A percentile compares a stretch with the other conserved stretches of the same genome.
These are phyloP conservation scores for Cryptococcus hybrid DNA, from an alignment of 1,284 basidiomycete genomes.

Conservation along the genomic window DNA sequence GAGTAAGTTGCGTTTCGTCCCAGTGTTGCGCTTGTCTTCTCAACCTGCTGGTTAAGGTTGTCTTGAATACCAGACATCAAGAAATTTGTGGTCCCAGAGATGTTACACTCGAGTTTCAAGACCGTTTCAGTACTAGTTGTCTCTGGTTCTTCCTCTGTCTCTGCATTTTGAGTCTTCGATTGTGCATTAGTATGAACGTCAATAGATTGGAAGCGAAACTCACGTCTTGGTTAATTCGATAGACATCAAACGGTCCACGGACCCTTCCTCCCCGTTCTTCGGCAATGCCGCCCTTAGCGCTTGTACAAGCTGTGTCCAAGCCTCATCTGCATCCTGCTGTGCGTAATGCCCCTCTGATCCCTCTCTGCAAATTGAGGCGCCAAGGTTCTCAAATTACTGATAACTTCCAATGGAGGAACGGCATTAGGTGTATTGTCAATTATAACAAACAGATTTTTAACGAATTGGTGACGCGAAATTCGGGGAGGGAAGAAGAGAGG, in stretches of 20 bases:
- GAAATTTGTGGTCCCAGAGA: slow-evolving; percentile 79
- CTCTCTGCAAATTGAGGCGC: slow-evolving; percentile 92
- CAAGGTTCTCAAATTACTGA: slow-evolving; percentile 68
- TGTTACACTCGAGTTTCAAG: slow-evolving; percentile 92
- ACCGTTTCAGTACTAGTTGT: slow-evolving; percentile 68
- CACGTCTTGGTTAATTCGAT: slow-evolving; percentile 79
- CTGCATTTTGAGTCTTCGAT: slow-evolving; percentile 68
- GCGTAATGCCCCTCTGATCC: slow-evolving; percentile 64
- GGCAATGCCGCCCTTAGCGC: slow-evolving; percentile 65
- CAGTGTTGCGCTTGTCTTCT: slow-evolving; percentile 79
- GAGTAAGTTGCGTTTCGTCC: slow-evolving; percentile 78
- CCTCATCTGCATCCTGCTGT: slow-evolving; percentile 98
- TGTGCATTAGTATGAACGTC: slow-evolving; percentile 1
- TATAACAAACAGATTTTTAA: slow-evolving; percentile 67
- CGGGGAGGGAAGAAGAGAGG: slow-evolving; percentile 34
- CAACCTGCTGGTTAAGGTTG: slow-evolving; percentile 77
- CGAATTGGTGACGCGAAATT: slow-evolving; percentile 53
- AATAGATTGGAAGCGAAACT: slow-evolving; percentile 38
- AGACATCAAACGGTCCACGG: slow-evolving; percentile 78
- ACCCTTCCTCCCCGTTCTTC: slow-evolving; percentile 50
- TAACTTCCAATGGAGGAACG: slow-evolving; percentile 71
- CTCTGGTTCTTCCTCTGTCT: slow-evolving; percentile 74
- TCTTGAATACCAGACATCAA: slow-evolving; percentile 84
- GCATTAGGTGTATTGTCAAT: slow-evolving; percentile 76
- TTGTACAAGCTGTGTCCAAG: slow-evolving; percentile 81